A percentile compares a stretch with the other conserved stretches of the same genome.
Evolutionary conservation across 83 land plant species (phyloP).

Genomic region (Larix sibirica): DNA sequence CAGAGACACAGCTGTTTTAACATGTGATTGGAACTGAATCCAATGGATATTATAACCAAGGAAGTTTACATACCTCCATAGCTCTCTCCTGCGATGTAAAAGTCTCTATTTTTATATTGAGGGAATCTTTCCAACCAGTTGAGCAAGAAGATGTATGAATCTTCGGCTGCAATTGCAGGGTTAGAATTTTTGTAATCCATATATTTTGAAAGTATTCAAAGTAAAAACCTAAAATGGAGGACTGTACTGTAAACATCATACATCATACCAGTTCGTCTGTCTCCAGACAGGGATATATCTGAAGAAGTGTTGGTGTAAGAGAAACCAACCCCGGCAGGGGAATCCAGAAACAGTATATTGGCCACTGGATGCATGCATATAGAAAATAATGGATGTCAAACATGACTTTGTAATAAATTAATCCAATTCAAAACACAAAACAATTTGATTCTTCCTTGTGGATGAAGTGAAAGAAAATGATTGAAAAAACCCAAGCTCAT

Average conservation of each 20-base stretch:
- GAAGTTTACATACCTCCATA: conserved; percentile 37
- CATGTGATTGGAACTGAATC: neutral
- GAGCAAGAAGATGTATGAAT: conserved; percentile 33
- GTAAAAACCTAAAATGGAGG: neutral
- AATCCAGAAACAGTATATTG: conserved; percentile 61
- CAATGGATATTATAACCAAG: neutral
- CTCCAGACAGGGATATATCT: conserved; percentile 47
- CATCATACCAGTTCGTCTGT: conserved; percentile 58
- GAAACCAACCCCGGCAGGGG: conserved; percentile 71
- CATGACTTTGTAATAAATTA: too few species aligned
- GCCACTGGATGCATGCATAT: conserved; percentile 29
- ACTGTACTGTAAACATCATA: neutral
- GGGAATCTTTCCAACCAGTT: conserved; percentile 52
- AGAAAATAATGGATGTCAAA: too few species aligned
- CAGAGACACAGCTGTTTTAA: neutral
- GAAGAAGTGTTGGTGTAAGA: conserved; percentile 60
- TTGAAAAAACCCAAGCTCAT: neutral
- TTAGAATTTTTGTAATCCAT: neutral
- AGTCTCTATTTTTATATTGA: conserved; percentile 45
- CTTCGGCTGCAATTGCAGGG: conserved; percentile 36
- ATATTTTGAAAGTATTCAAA: neutral
- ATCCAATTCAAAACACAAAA: neutral
- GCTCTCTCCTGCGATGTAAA: conserved; percentile 52
- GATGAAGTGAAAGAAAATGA: neutral
- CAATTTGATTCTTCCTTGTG: neutral